Percentiles rank a stretch among this genome's conserved stretches.
Evolutionary conservation across 306 rosid species (phyloP).

Genomic region (Trichosanthes cucumerina): DNA sequence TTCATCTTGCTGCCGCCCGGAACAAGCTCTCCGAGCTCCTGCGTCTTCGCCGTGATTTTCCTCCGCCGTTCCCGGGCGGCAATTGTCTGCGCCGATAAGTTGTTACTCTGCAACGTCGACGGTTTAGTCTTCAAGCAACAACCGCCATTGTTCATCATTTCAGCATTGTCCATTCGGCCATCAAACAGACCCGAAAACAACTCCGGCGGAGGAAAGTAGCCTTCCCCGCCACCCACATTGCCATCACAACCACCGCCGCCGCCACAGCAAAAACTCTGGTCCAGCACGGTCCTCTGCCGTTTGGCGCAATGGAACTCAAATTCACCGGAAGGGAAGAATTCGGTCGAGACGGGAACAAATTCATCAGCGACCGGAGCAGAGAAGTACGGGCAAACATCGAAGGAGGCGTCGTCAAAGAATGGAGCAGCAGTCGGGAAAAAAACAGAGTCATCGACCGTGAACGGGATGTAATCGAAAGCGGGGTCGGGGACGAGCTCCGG

Average conservation of each 20-base stretch:
- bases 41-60: conserved; percentile 62
- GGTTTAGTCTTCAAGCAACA: not conserved
- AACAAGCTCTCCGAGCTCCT: conserved; percentile 62
- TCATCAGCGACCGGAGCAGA: not conserved
- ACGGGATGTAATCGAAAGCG: not conserved
- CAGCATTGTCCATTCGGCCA: not conserved
- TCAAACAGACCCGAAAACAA: not conserved
- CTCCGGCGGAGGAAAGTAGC: conserved; percentile 2
- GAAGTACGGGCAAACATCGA: not conserved
- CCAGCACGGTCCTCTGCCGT: not conserved
- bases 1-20: conserved; percentile 79
- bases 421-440: not conserved
- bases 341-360: not conserved
- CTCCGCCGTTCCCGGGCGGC: conserved; percentile 84
- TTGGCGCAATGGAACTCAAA: not conserved
- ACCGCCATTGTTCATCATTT: not conserved
- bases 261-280: not conserved
- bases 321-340: not conserved
- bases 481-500: not conserved
- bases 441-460: not conserved
- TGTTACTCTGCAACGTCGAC: not conserved
- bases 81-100: conserved; percentile 44
- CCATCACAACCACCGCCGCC: not conserved
- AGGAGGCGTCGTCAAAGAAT: not conserved
- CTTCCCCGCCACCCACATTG: not conserved